Base-by-base conservation (phyloP, 305 asterid genomes). In the Rubia tinctorum region DNA sequence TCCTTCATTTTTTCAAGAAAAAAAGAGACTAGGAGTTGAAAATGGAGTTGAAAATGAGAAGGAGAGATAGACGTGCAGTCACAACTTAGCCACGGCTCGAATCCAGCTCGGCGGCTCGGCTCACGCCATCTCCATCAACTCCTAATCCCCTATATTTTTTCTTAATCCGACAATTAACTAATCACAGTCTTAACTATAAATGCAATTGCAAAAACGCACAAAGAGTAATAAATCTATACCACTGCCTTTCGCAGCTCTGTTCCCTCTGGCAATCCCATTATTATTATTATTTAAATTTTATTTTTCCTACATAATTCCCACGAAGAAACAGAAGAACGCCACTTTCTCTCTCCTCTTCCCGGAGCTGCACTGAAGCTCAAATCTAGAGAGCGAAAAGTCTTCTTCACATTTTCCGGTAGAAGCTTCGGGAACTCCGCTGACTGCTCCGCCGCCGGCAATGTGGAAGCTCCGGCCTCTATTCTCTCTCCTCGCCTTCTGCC, bases 401-500 rank as follows among this genome's bases (percentile, higher is more conserved):
- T 75, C 78, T 7, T n/a, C 27, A 20, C 63, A 58, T 58, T 23
- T 58, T 58, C 63, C 63, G 80, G 25, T 8, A 7, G 5, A 22
- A 17, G 49, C 18, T 56, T 68, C 14, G 69, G 58, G 18, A n/a
- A 30, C 60, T n/a, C 60, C 71, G 20, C 12, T 65, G 45, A 7
- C 49, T 1, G 80, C 82, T 74, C 71, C 75, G 53, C 27, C 66
- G 83, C 80, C 78, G 78, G 86, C 64, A 81, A 91, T 89, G 96
- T 88, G 85, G 91, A 87, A 88, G 83, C 81, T 88, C 87, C 87
- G 83, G 69, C 69, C 80, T 22, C 80, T 79, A 25, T 74, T 82
- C 45, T 63, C 81, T 63, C 73, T 80, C 37, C 13, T 56, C 25
- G 12, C 85, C 27, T 66, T 71, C 44, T 27, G 88, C 43, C 73